phyloP scores from a whole-genome alignment of 164 flowering plant species.

The Piper longum region DNA sequence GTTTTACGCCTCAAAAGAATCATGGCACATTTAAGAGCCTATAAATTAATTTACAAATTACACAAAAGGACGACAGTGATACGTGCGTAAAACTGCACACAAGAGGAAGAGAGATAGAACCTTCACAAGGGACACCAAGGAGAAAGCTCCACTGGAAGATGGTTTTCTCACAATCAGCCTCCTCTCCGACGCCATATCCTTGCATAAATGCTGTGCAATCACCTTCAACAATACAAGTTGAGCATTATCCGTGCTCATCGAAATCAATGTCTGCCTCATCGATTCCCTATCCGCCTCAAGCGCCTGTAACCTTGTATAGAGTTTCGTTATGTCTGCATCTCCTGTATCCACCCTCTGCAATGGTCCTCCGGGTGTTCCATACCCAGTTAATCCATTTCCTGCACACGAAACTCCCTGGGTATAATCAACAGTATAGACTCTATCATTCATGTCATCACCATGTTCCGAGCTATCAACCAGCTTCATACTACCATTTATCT shows the following conservation, averaged over 20 bases:
- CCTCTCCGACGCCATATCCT: constrained; percentile 52
- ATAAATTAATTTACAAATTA: too few relatives aligned
- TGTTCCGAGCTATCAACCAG: constrained; percentile 25
- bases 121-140: constrained; percentile 48
- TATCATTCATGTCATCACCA: constrained; percentile 73
- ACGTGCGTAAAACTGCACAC: too few relatives aligned
- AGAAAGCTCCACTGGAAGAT: constrained; percentile 20
- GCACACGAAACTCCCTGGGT: constrained; percentile 16
- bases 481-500: constrained; percentile 16
- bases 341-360: constrained; percentile 25
- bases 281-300: constrained; percentile 98
- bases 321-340: constrained; percentile 73
- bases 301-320: constrained; percentile 75
- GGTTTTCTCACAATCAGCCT: constrained; percentile 39
- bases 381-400: constrained; percentile 5
- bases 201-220: constrained; percentile 80
- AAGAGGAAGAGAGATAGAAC: constrained; percentile 14
- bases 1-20: too few relatives aligned
- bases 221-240: constrained; percentile 69
- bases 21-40: too few relatives aligned
- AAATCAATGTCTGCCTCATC: constrained; percentile 74
- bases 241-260: constrained; percentile 85
- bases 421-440: constrained; percentile 79
- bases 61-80: too few relatives aligned
- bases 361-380: constrained; percentile 32